Evolutionary conservation across 176 grass and related monocot genomes (phyloP).

Genomic region (Rhynchospora tenuis): DNA sequence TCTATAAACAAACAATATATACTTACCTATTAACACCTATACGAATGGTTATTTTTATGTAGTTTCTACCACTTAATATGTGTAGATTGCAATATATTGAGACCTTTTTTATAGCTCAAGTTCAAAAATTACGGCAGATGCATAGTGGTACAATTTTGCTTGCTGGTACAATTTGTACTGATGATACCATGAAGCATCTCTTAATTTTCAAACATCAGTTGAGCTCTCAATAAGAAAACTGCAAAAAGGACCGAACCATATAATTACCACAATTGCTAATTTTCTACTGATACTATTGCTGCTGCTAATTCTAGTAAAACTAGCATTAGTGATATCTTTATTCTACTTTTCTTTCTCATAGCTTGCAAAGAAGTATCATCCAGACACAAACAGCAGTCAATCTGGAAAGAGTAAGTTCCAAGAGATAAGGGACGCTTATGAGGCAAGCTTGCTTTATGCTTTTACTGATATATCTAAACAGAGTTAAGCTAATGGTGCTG

Average conservation of each 20-base stretch:
- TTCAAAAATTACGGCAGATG: neutral
- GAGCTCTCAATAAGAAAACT: neutral
- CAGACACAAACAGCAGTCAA: slow-evolving; percentile 72
- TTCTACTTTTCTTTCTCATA: slow-evolving; percentile 22
- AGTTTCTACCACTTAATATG: neutral
- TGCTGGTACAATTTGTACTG: neutral
- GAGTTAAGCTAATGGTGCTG: slow-evolving; percentile 18
- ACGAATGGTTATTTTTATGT: neutral
- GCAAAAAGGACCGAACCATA: neutral
- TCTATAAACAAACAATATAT: neutral
- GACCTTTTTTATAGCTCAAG: neutral
- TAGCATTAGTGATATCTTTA: neutral
- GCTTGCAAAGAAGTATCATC: slow-evolving; percentile 98
- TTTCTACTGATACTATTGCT: neutral
- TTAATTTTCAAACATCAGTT: neutral
- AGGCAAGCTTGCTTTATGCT: slow-evolving; percentile 44
- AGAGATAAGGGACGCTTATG: slow-evolving; percentile 93
- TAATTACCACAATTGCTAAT: neutral
- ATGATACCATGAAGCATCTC: neutral
- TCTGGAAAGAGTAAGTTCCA: slow-evolving; percentile 79
- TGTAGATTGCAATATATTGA: neutral
- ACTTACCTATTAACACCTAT: neutral
- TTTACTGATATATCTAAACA: slow-evolving; percentile 21
- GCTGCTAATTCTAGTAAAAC: neutral
- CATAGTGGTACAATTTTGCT: neutral